Conservation (phyloP, 2,329 filamentous ascomycete species). For the Colletotrichum musae region DNA sequence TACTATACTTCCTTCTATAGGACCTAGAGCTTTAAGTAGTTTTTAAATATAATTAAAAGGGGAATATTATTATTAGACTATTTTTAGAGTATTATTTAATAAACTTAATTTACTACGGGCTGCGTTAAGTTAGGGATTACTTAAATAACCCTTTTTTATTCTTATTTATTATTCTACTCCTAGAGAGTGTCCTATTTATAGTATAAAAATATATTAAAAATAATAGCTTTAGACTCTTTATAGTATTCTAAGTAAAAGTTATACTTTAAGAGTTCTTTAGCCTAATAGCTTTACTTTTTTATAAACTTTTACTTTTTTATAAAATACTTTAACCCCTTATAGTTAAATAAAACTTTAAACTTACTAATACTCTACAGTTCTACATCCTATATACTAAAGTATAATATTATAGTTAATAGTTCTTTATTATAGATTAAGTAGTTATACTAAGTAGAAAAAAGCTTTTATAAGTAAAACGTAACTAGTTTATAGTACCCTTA, state of each 20-base stretch:
- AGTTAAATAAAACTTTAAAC: conserved; percentile 4
- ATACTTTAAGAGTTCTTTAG: neutral
- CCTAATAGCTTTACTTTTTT: neutral
- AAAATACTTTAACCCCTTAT: neutral
- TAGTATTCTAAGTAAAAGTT: neutral
- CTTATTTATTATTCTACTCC: neutral
- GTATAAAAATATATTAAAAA: conserved; percentile 17
- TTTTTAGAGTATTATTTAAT: neutral
- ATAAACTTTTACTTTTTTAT: neutral
- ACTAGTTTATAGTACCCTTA: neutral
- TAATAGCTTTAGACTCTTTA: neutral
- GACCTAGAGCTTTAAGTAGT: neutral
- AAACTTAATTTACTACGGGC: neutral
- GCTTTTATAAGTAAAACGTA: neutral
- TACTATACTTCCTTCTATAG: neutral
- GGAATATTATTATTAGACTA: no score
- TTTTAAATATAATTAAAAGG: no score
- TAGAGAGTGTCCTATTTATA: conserved; percentile 19
- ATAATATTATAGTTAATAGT: neutral
- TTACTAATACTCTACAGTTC: neutral
- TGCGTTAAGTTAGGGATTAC: conserved; percentile 3
- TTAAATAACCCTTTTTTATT: neutral
- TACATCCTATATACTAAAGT: conserved; percentile 3
- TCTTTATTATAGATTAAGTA: conserved; percentile 19
- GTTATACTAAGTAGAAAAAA: conserved; percentile 8